These are phyloP conservation scores for Fusarium citri DNA, from an alignment of 2,329 filamentous ascomycete genomes.

Conservation along the genomic window DNA sequence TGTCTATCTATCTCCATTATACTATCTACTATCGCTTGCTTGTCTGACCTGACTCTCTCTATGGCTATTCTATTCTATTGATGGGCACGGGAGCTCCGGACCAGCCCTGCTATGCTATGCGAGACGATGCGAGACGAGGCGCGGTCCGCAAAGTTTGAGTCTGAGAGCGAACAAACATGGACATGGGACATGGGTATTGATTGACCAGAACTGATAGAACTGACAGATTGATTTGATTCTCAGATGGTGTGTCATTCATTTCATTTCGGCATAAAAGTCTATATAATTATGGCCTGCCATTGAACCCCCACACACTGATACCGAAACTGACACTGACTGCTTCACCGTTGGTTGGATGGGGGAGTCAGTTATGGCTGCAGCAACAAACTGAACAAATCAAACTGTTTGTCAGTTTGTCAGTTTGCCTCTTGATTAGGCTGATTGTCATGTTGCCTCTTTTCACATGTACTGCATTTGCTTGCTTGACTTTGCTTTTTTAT, in stretches of 20 bases:
- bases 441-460: conserved; percentile 3
- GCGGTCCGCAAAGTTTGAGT: conserved; percentile 31
- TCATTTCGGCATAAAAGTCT: conserved; percentile 23
- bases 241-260: conserved; percentile 23
- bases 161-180: conserved; percentile 15
- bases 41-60: conserved; percentile 1
- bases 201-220: neutral
- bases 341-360: conserved; percentile 13
- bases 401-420: conserved; percentile 1
- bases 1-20: neutral
- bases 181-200: neutral
- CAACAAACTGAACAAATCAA: neutral
- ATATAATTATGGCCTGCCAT: conserved; percentile 21
- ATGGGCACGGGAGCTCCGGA: conserved; percentile 31
- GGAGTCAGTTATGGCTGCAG: conserved; percentile 11
- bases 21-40: conserved; percentile 4
- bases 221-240: neutral
- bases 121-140: conserved; percentile 15
- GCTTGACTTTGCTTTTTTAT: conserved; percentile 9
- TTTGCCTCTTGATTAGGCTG: neutral
- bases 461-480: conserved; percentile 1
- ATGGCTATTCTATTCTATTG: neutral
- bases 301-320: conserved; percentile 1
- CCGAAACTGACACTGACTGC: neutral
- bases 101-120: conserved; percentile 14